Percentiles rank a stretch among this genome's conserved stretches.
phyloP scores from a whole-genome alignment of 2,329 filamentous ascomycete species.

The Xylariaceae sp. region DNA sequence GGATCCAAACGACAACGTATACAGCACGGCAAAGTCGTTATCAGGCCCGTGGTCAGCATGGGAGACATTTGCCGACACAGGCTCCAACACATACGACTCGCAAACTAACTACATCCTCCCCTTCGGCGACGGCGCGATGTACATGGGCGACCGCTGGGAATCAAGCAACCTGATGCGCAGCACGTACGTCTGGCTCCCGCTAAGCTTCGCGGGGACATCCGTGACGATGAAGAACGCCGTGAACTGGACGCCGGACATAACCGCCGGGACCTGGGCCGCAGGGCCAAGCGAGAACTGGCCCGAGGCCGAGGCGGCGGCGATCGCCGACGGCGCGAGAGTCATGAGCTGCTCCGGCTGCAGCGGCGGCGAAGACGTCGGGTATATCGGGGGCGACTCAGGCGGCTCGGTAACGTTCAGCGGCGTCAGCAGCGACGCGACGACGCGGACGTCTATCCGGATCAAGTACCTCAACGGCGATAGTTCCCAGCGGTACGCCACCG shows the following conservation, averaged over 20 bases:
- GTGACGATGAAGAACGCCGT: constrained; percentile 50
- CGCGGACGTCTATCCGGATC: constrained; percentile 49
- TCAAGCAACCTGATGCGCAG: constrained; percentile 54
- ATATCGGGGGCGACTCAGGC: constrained; percentile 46
- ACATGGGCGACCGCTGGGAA: constrained; percentile 65
- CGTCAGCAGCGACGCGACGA: constrained; percentile 42
- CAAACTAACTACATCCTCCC: constrained; percentile 59
- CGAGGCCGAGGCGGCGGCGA: constrained; percentile 48
- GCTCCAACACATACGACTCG: constrained; percentile 53
- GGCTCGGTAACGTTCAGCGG: constrained; percentile 46
- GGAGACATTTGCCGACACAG: constrained; percentile 54
- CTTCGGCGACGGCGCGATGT: constrained; percentile 44
- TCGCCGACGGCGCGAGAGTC: constrained; percentile 43
- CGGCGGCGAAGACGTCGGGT: constrained; percentile 47
- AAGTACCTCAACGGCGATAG: constrained; percentile 55
- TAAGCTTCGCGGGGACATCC: constrained; percentile 49
- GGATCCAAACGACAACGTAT: constrained; percentile 62
- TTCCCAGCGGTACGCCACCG: constrained; percentile 47
- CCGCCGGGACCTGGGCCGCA: constrained; percentile 41
- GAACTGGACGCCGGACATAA: constrained; percentile 50
- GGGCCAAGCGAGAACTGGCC: constrained; percentile 44
- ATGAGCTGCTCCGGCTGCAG: constrained; percentile 52
- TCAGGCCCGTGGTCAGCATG: constrained; percentile 59
- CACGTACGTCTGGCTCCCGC: constrained; percentile 63
- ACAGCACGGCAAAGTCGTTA: constrained; percentile 54